Base-by-base conservation (phyloP, 306 rosid genomes). In the Malus sylvestris region DNA sequence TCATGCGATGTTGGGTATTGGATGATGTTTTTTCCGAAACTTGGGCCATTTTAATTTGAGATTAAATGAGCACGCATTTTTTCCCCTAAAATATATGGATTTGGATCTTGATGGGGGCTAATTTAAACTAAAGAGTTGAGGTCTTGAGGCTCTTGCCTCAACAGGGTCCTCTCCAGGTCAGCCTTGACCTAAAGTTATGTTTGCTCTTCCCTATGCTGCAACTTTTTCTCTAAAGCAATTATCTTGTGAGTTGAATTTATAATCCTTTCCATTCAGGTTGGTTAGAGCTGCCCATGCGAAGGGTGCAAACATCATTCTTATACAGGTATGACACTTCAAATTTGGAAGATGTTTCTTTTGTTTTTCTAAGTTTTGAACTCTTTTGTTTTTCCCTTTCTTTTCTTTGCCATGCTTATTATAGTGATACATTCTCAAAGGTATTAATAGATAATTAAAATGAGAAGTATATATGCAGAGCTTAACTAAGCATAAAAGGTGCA, bases 291-390 rank as follows among this genome's bases (percentile, higher is more conserved):
- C 96, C 69, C 96, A 95, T 84, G 82, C 84, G 25, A 83, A 80
- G 73, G 98, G 98, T 63, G 97, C 97, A 52, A 89, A 88, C 78
- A 90, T 95, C 52, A 77, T 95, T 80, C 97, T 95, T 46, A 87
- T 95, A 81, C 98, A 95, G 94, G 98, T 92, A 57, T 67, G 87
- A 11, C n/a, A 58, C 52, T 40, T 27, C 18, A 8, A 12, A 57
- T 44, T 38, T 7, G 55, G 42, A 35, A 58, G 27, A 46, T 13
- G 8, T 7, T 38, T 10, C 27, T 52, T 8, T 45, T 49, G 15
- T 18, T 9, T 22, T 8, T 33, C 9, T 14, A 35, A 3, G 44
- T 15, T 14, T 42, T 14, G 16, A 18, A 40, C 6, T 42, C n/a
- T 5, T 33, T 11, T 38, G 13, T 40, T 27, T 27, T 79, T 38